Evolutionary conservation across 768 basidiomycete genomes (phyloP).

Genomic region (Podaxis mareebaensis): DNA sequence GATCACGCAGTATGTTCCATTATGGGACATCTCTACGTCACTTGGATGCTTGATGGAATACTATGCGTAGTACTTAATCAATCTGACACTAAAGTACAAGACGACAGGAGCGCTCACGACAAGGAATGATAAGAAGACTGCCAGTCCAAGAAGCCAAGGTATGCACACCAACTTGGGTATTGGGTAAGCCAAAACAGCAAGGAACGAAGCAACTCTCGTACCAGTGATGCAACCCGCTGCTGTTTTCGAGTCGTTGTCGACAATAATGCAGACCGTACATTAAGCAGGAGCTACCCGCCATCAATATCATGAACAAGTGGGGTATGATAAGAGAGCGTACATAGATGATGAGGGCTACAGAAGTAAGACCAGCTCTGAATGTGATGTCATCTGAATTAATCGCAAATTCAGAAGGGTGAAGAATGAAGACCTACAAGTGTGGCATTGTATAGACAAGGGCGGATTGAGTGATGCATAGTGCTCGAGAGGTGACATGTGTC

Average conservation of each 20-base stretch:
- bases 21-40: constrained; percentile 6
- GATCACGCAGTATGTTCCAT: constrained; percentile 11
- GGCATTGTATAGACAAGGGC: constrained; percentile 33
- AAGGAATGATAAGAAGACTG: constrained; percentile 5
- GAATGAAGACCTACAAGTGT: constrained; percentile 23
- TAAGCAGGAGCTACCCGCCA: not conserved
- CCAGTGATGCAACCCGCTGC: not conserved
- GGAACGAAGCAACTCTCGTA: not conserved
- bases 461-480: constrained; percentile 30
- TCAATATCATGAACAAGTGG: not conserved
- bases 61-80: not conserved
- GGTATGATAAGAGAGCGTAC: constrained; percentile 9
- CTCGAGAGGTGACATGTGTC: constrained; percentile 22
- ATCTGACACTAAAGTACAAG: not conserved
- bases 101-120: not conserved
- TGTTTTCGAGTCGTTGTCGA: not conserved
- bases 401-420: not conserved
- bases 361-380: constrained; percentile 27
- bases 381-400: not conserved
- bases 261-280: not conserved
- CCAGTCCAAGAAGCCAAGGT: constrained; percentile 4
- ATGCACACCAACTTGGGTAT: not conserved
- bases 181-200: not conserved
- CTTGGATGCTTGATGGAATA: constrained; percentile 7
- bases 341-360: constrained; percentile 28